Conservation (phyloP, 345 rosid species). For the Rubroshorea leprosula region DNA sequence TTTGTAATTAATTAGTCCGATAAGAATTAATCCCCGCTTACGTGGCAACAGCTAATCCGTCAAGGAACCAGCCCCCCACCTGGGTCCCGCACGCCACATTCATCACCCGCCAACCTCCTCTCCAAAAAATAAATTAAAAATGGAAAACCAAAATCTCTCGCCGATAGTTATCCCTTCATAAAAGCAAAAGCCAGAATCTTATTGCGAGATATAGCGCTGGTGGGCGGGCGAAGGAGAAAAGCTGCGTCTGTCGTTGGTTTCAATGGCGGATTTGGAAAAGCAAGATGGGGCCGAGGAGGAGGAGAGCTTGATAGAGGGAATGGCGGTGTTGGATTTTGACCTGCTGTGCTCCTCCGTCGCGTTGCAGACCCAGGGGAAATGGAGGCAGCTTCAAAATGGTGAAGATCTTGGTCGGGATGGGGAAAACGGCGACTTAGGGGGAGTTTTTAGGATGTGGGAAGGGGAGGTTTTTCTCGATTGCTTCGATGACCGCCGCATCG, state of each 20-base stretch:
- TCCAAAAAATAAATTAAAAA: neutral
- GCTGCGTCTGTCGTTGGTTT: constrained; percentile 10
- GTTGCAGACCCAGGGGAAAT: constrained; percentile 79
- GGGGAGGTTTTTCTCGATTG: constrained; percentile 75
- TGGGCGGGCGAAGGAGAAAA: neutral
- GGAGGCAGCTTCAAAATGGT: constrained; percentile 41
- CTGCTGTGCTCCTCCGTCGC: constrained; percentile 88
- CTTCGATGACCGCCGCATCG: constrained; percentile 69
- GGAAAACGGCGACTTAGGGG: constrained; percentile 41
- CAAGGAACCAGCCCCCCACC: neutral
- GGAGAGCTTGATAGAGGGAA: constrained; percentile 46
- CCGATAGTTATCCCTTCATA: neutral
- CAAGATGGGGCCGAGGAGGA: constrained; percentile 34
- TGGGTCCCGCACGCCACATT: constrained; percentile 13
- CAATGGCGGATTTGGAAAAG: constrained; percentile 47
- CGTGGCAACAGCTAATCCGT: constrained; percentile 3
- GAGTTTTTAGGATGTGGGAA: constrained; percentile 94
- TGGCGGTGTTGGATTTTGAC: constrained; percentile 81
- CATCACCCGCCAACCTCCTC: constrained; percentile 3
- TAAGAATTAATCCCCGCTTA: neutral
- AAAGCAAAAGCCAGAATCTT: neutral
- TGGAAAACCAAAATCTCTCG: neutral
- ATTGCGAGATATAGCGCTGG: neutral
- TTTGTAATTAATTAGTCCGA: neutral
- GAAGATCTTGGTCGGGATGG: constrained; percentile 21